Percentiles rank a stretch among this genome's conserved stretches.
These are phyloP conservation scores for Trichosporon inkin DNA, from an alignment of 1,284 basidiomycete genomes.

Conservation along the genomic window DNA sequence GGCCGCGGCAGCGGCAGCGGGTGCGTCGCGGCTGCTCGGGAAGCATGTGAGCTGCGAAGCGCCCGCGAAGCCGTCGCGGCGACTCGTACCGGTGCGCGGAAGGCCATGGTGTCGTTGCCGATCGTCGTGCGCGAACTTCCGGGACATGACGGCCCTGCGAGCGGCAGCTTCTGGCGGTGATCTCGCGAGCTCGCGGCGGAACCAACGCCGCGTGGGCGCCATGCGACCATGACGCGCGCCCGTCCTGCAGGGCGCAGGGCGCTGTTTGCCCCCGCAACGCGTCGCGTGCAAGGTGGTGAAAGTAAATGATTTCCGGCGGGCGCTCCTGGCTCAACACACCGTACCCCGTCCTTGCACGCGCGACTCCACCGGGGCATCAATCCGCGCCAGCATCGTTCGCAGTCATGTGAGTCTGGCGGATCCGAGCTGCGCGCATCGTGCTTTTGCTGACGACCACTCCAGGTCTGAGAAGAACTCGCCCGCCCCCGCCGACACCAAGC, in stretches of 20 bases:
- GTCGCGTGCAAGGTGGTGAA: not conserved
- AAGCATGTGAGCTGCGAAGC: too few species aligned
- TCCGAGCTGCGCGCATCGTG: too few species aligned
- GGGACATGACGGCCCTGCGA: too few species aligned
- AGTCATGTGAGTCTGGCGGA: not conserved
- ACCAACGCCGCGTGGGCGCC: not conserved
- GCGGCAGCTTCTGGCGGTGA: too few species aligned
- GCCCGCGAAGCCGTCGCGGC: too few species aligned
- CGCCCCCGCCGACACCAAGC: not conserved
- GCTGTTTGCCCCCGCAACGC: not conserved
- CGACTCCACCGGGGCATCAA: not conserved
- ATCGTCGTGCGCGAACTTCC: too few species aligned
- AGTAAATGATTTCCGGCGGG: slow-evolving; percentile 4
- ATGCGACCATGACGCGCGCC: not conserved
- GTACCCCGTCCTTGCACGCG: not conserved
- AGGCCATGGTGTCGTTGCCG: too few species aligned
- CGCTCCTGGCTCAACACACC: not conserved
- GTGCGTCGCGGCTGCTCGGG: slow-evolving; percentile 2
- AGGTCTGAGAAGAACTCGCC: slow-evolving; percentile 1
- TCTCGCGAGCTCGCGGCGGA: not conserved
- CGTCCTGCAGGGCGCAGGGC: not conserved
- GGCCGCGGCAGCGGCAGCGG: not conserved
- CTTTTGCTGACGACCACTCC: too few species aligned
- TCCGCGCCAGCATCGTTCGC: not conserved
- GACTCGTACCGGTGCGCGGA: too few species aligned